Conservation (phyloP, 2,329 filamentous ascomycete genomes). For the Apiospora pterosperma region DNA sequence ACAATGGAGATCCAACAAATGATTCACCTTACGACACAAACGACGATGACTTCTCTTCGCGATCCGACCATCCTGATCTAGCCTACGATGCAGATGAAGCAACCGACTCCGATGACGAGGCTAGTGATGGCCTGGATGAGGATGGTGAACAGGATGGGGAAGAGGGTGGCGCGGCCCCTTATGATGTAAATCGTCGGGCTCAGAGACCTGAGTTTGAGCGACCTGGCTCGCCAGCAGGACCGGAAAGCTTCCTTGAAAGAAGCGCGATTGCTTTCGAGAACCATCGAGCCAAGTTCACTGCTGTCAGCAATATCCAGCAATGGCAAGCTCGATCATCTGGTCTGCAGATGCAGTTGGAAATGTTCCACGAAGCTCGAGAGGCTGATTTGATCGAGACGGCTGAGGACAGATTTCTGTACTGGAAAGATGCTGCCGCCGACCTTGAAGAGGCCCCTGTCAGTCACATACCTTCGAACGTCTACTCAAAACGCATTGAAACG, state of each 20-base stretch:
- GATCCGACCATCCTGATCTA: conserved; percentile 4
- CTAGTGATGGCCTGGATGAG: not conserved
- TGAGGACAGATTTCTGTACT: conserved; percentile 19
- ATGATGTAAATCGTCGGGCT: not conserved
- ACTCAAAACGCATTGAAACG: conserved; percentile 26
- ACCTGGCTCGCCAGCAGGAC: not conserved
- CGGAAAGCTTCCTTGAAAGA: conserved; percentile 17
- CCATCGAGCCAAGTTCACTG: conserved; percentile 21
- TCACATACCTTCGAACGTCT: conserved; percentile 20
- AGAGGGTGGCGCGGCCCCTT: not conserved
- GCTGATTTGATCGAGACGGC: conserved; percentile 19
- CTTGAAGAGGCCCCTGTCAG: conserved; percentile 16
- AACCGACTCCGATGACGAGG: conserved; percentile 9
- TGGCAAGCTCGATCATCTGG: conserved; percentile 24
- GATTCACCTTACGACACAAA: conserved; percentile 18
- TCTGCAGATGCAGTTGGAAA: conserved; percentile 16
- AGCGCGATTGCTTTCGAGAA: conserved; percentile 23
- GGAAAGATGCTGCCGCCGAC: conserved; percentile 21
- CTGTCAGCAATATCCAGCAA: conserved; percentile 18
- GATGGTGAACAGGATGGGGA: not conserved
- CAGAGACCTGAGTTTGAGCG: not conserved
- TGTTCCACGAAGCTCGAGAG: conserved; percentile 20
- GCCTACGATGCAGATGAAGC: not conserved
- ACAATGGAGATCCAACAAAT: conserved; percentile 27
- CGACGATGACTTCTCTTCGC: conserved; percentile 16